Conservation (phyloP, 2,329 filamentous ascomycete species). For the Ophiostoma quercus region DNA sequence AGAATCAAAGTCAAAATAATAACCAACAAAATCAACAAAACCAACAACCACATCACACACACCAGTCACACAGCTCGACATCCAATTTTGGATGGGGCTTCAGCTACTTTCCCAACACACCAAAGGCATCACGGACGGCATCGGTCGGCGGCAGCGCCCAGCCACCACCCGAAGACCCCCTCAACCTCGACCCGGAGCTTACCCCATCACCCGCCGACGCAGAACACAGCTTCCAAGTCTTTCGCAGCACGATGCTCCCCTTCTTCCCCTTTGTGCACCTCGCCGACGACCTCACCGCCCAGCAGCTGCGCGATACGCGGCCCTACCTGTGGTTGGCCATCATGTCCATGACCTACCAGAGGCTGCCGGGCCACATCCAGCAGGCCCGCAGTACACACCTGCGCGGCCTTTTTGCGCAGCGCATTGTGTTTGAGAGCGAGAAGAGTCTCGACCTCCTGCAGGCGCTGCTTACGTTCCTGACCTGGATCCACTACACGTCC, state of each 20-base stretch:
- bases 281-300: slow-evolving; percentile 35
- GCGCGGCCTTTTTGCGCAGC: slow-evolving; percentile 41
- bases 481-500: slow-evolving; percentile 26
- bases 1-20: background rate
- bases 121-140: background rate
- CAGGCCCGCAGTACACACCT: slow-evolving; percentile 38
- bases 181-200: slow-evolving; percentile 18
- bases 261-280: slow-evolving; percentile 45
- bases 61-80: background rate
- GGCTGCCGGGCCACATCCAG: slow-evolving; percentile 39
- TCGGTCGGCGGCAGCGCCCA: background rate
- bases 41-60: background rate
- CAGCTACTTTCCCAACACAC: slow-evolving; percentile 1
- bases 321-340: slow-evolving; percentile 50
- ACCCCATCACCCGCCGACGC: slow-evolving; percentile 36
- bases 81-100: slow-evolving; percentile 14
- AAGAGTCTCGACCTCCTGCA: slow-evolving; percentile 48
- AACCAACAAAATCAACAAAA: background rate
- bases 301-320: slow-evolving; percentile 36
- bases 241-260: slow-evolving; percentile 38
- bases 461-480: slow-evolving; percentile 39
- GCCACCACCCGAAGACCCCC: slow-evolving; percentile 6
- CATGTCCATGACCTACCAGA: slow-evolving; percentile 42
- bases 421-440: slow-evolving; percentile 45
- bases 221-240: slow-evolving; percentile 39